These are phyloP conservation scores for Acacia melanoxylon DNA, from an alignment of 306 rosid genomes.

Conservation along the genomic window DNA sequence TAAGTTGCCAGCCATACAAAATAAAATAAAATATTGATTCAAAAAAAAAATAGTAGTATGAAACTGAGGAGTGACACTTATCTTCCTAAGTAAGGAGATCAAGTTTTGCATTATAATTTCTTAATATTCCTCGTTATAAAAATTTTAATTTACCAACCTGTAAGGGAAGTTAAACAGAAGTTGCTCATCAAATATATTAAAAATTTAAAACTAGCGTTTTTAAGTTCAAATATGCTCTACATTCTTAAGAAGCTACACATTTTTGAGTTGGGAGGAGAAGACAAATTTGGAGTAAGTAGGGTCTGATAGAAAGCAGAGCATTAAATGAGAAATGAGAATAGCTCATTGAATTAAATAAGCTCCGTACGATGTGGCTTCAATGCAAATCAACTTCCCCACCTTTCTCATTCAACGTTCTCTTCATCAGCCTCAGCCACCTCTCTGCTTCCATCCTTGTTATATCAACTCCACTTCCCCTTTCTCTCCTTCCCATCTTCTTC, in stretches of 20 bases:
- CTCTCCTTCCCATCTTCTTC: neutral
- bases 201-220: neutral
- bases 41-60: too few species aligned
- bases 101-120: neutral
- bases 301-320: neutral
- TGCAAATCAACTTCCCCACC: conserved; percentile 53
- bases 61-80: too few species aligned
- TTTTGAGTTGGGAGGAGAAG: neutral
- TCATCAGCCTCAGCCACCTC: neutral
- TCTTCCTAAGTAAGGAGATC: too few species aligned
- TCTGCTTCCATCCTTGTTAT: neutral
- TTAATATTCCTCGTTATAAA: too few species aligned
- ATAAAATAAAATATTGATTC: too few species aligned
- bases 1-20: too few species aligned
- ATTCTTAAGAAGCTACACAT: too few species aligned
- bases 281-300: neutral
- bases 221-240: neutral
- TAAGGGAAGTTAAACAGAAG: neutral
- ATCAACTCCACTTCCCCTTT: neutral
- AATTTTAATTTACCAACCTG: too few species aligned
- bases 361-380: conserved; percentile 41
- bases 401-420: conserved; percentile 35
- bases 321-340: neutral
- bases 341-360: conserved; percentile 19
- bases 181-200: too few species aligned